phyloP scores from a whole-genome alignment of 148 eudicot species.

The Rhododendron ferrugineum region DNA sequence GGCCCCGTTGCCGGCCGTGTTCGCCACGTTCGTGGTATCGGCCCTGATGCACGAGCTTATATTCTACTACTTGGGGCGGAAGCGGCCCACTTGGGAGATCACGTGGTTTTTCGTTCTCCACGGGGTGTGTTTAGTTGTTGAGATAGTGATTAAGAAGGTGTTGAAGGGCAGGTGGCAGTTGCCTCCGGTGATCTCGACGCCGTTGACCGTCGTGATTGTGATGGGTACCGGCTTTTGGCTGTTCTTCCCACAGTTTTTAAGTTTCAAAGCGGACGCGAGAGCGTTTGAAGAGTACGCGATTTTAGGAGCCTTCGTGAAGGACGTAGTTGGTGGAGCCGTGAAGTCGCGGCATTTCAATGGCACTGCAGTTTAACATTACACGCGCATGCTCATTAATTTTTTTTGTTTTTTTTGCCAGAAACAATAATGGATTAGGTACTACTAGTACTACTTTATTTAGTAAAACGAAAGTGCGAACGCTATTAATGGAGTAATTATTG shows the following conservation, averaged over 20 bases:
- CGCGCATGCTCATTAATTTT: too few species aligned
- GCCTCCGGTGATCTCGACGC: conserved; percentile 20
- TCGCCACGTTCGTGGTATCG: conserved; percentile 40
- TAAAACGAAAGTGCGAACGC: too few species aligned
- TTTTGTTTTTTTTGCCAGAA: too few species aligned
- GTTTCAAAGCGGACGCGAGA: conserved; percentile 18
- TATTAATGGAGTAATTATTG: too few species aligned
- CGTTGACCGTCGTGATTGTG: conserved; percentile 24
- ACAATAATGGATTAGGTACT: too few species aligned
- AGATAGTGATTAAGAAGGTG: conserved; percentile 28
- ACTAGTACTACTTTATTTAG: too few species aligned
- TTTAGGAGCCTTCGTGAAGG: conserved; percentile 23
- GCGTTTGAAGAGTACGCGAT: conserved; percentile 31
- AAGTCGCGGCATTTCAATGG: background rate
- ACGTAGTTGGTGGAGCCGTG: conserved; percentile 1
- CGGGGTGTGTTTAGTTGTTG: conserved; percentile 33
- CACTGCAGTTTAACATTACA: background rate
- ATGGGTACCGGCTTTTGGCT: conserved; percentile 33
- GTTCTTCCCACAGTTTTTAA: conserved; percentile 42
- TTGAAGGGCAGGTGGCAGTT: conserved; percentile 15
- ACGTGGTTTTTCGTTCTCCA: conserved; percentile 45
- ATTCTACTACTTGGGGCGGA: conserved; percentile 38
- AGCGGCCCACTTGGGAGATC: conserved; percentile 34
- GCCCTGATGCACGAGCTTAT: conserved; percentile 51
- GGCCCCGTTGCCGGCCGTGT: conserved; percentile 29